Evolutionary conservation across 768 basidiomycete genomes (phyloP).

Genomic region (Tylopilus subfusipes): DNA sequence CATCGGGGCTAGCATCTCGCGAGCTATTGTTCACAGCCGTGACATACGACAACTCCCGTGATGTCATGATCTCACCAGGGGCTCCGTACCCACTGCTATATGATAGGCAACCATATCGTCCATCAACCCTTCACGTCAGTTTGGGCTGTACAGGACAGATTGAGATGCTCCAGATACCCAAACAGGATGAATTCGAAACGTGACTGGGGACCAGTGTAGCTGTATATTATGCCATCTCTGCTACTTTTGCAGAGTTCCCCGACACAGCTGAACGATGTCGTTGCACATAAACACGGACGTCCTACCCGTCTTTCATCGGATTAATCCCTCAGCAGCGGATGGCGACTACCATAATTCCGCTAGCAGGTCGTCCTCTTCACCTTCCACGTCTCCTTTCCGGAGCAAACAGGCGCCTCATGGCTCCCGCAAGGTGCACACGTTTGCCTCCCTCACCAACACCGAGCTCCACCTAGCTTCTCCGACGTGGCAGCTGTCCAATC

Average conservation of each 20-base stretch:
- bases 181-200: slow-evolving; percentile 24
- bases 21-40: slow-evolving; percentile 2
- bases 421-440: slow-evolving; percentile 32
- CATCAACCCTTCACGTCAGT: slow-evolving; percentile 13
- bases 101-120: slow-evolving; percentile 9
- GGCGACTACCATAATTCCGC: slow-evolving; percentile 12
- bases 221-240: slow-evolving; percentile 21
- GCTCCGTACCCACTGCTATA: slow-evolving; percentile 13
- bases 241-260: slow-evolving; percentile 4
- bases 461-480: slow-evolving; percentile 29
- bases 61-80: slow-evolving; percentile 20
- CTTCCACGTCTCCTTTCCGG: slow-evolving; percentile 21
- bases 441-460: slow-evolving; percentile 32
- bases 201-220: slow-evolving; percentile 14
- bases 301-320: slow-evolving; percentile 18
- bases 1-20: slow-evolving; percentile 2
- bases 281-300: slow-evolving; percentile 30
- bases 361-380: slow-evolving; percentile 13
- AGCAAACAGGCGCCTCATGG: slow-evolving; percentile 27
- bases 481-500: slow-evolving; percentile 25
- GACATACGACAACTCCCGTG: slow-evolving; percentile 1
- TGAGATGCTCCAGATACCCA: slow-evolving; percentile 8
- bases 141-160: slow-evolving; percentile 11
- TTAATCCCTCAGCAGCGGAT: slow-evolving; percentile 18
- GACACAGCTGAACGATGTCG: slow-evolving; percentile 23